Conservation (phyloP, 129 eudicot species). For the Dittrichia graveolens region DNA sequence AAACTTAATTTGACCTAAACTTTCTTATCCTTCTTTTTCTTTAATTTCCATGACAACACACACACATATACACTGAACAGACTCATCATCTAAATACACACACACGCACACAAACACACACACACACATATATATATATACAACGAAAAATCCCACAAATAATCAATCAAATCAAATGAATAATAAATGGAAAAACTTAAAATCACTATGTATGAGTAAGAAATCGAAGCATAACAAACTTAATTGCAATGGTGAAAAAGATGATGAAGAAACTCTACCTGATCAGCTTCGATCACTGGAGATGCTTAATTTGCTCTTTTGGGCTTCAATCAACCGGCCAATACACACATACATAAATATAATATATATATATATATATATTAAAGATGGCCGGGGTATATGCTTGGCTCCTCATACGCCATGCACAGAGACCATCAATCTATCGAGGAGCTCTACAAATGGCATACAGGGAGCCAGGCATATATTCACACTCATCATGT, state of each 20-base stretch:
- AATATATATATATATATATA: neutral
- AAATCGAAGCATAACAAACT: neutral
- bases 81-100: no score
- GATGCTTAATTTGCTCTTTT: neutral
- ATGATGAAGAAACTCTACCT: slow-evolving; percentile 4
- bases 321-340: neutral
- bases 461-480: slow-evolving; percentile 99
- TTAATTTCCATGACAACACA: no score
- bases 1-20: no score
- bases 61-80: no score
- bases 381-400: slow-evolving; percentile 22
- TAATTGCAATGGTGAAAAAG: neutral
- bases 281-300: neutral
- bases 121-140: no score
- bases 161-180: no score
- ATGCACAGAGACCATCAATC: slow-evolving; percentile 61
- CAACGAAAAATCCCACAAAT: no score
- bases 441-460: slow-evolving; percentile 56
- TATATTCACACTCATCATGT: slow-evolving; percentile 34
- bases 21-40: no score
- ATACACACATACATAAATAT: neutral
- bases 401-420: slow-evolving; percentile 99
- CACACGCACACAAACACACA: no score
- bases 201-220: neutral
- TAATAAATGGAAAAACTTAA: neutral